phyloP scores from a whole-genome alignment of 2,329 filamentous ascomycete species.

The Diatrype stigma region DNA sequence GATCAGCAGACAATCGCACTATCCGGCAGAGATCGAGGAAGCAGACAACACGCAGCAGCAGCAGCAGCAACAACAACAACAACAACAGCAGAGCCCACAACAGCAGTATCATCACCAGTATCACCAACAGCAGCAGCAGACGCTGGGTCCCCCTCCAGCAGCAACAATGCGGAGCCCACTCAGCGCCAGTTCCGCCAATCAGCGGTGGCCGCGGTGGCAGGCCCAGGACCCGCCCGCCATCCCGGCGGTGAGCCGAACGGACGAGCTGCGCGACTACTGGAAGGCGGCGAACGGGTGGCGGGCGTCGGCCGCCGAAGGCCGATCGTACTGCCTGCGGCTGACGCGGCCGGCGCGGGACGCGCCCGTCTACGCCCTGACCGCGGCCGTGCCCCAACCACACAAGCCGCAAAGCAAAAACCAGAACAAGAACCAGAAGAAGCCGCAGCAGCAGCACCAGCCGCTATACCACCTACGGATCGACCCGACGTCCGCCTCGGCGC shows the following conservation, averaged over 20 bases:
- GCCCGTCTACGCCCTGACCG: constrained; percentile 64
- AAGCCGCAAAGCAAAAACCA: no score
- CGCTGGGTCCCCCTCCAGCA: no score
- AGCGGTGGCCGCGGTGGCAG: constrained; percentile 29
- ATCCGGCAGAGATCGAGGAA: constrained; percentile 31
- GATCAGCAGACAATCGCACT: constrained; percentile 63
- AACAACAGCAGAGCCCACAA: no score
- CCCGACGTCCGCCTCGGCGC: constrained; percentile 59
- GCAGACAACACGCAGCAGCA: constrained; percentile 20
- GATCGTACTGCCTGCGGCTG: constrained; percentile 56
- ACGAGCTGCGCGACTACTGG: constrained; percentile 63
- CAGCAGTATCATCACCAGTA: no score
- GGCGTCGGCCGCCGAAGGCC: constrained; percentile 54
- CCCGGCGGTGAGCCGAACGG: constrained; percentile 51
- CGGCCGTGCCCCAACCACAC: no score
- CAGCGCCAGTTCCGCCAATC: constrained; percentile 23
- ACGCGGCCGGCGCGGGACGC: constrained; percentile 53
- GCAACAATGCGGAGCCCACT: constrained; percentile 24
- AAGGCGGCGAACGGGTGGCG: constrained; percentile 67
- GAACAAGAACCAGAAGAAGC: no score
- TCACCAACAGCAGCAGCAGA: no score
- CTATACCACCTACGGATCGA: constrained; percentile 65
- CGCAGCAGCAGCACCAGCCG: no score
- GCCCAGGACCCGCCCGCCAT: constrained; percentile 39
- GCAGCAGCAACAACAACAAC: no score